Base-by-base conservation (phyloP, 2,329 filamentous ascomycete species). In the Alternaria triticimaculans region DNA sequence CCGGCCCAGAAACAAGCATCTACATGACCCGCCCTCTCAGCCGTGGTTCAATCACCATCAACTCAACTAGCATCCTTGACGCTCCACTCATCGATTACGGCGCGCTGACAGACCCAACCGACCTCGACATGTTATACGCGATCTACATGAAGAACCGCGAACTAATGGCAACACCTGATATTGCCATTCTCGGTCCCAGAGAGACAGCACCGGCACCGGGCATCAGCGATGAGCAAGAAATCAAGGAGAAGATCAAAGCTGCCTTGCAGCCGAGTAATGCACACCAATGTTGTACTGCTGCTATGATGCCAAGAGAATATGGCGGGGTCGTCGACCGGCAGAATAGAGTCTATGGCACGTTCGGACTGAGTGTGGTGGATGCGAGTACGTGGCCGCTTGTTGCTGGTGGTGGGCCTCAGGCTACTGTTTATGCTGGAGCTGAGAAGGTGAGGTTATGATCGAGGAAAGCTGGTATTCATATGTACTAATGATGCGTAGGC, bases 11-110 rank as follows among this genome's bases (percentile, higher is more conserved):
- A 43, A 65, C 76, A 12, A 68, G 68, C 23, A 63, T 76, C 44
- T 71, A 74, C 26, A 65, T 81, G 48, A 71, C 76, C 8, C 73
- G 76, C 30, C 79, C 80, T 3, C 70, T 80, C 37, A 74, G 70
- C 23, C 76, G 78, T 37, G 79, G 79, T 10, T 74, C 73, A n/a
- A 71, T 80, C 44, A 71, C 61, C 14, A 70, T 78, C 54, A 73
- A 76, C 59, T 75, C 76, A 10, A 67, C 72, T 10, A 68, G 74
- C 53, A 71, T 75, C 9, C 50, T 67, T 9, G 62, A 55, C 9
- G 62, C 66, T 4, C 77, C 76, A 2, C 58, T 76, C 8, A 63
- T 77, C 57, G 70, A 79, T 51, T 79, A 72, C 64, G 69, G 65
- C 30, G 73, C 76, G 20, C 70, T 54, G 9, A 60, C 67, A 7